phyloP scores from a whole-genome alignment of 768 basidiomycete genomes.

The Lanmaoa pseudosensibilis region DNA sequence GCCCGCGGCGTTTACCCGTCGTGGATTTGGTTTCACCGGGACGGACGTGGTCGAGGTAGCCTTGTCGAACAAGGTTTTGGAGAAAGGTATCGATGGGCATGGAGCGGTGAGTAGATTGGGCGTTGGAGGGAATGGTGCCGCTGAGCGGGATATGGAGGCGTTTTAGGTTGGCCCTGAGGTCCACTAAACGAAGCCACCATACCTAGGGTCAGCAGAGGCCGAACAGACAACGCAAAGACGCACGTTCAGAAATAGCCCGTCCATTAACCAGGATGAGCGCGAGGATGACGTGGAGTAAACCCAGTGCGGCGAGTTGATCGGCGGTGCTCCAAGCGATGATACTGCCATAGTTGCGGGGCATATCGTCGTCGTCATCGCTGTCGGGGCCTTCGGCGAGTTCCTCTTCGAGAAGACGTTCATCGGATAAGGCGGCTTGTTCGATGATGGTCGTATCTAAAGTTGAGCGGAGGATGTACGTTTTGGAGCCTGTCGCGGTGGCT shows the following conservation, averaged over 20 bases:
- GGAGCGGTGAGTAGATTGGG: conserved; percentile 48
- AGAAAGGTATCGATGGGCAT: conserved; percentile 70
- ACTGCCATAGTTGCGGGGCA: conserved; percentile 56
- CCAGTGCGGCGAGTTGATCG: conserved; percentile 68
- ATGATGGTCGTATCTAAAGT: conserved; percentile 62
- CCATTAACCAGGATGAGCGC: conserved; percentile 83
- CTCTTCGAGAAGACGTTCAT: conserved; percentile 44
- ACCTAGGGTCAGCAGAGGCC: neutral
- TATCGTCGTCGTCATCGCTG: conserved; percentile 50
- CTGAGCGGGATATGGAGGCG: conserved; percentile 61
- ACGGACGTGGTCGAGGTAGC: conserved; percentile 72
- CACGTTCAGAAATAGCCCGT: conserved; percentile 71
- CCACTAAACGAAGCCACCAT: conserved; percentile 45
- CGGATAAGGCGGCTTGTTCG: conserved; percentile 54
- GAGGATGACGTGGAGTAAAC: conserved; percentile 79
- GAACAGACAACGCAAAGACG: conserved; percentile 6
- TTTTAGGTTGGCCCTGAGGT: conserved; percentile 69
- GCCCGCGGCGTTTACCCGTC: conserved; percentile 56
- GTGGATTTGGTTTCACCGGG: conserved; percentile 49
- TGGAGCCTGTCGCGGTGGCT: conserved; percentile 60
- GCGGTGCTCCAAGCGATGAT: conserved; percentile 70
- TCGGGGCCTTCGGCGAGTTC: conserved; percentile 51
- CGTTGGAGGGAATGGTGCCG: conserved; percentile 49
- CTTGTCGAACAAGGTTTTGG: conserved; percentile 59
- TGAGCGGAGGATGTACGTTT: conserved; percentile 84